These are phyloP conservation scores for Claviceps fusiformis DNA, from an alignment of 2,329 filamentous ascomycete species.

Conservation along the genomic window DNA sequence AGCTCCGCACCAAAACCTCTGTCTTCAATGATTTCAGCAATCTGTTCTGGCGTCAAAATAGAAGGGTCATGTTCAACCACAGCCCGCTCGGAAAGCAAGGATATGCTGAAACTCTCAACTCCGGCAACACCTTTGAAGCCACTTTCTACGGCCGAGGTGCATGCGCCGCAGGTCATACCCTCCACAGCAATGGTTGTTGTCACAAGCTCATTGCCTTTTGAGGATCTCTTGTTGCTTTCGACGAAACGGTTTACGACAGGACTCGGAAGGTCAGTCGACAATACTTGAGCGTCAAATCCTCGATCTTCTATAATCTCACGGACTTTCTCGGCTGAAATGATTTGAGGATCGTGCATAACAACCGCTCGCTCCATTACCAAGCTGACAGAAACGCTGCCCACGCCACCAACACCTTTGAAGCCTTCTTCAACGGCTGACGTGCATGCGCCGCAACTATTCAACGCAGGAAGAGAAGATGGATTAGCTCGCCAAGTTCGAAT, in stretches of 20 bases:
- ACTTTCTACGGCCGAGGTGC: conserved; percentile 72
- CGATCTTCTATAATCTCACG: conserved; percentile 81
- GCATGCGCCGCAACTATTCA: conserved; percentile 73
- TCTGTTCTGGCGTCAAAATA: conserved; percentile 36
- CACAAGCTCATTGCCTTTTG: conserved; percentile 31
- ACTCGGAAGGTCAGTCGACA: conserved; percentile 63
- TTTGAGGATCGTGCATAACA: conserved; percentile 69
- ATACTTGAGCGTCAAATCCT: conserved; percentile 80
- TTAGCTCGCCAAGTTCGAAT: neutral
- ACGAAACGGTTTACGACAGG: conserved; percentile 28
- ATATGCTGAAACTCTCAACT: conserved; percentile 66
- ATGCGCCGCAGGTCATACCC: conserved; percentile 87
- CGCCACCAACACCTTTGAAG: conserved; percentile 69
- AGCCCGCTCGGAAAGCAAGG: conserved; percentile 70
- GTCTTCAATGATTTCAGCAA: conserved; percentile 49
- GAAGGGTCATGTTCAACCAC: conserved; percentile 65
- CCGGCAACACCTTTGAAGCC: conserved; percentile 65
- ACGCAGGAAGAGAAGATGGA: neutral
- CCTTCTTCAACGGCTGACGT: conserved; percentile 90
- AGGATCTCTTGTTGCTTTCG: conserved; percentile 19
- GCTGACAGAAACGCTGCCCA: conserved; percentile 79
- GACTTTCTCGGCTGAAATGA: conserved; percentile 61
- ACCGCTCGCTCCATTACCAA: conserved; percentile 95
- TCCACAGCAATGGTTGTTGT: conserved; percentile 66
- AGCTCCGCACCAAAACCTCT: conserved; percentile 72